Conservation (phyloP, 257 asterid species). For the Ballota nigra region DNA sequence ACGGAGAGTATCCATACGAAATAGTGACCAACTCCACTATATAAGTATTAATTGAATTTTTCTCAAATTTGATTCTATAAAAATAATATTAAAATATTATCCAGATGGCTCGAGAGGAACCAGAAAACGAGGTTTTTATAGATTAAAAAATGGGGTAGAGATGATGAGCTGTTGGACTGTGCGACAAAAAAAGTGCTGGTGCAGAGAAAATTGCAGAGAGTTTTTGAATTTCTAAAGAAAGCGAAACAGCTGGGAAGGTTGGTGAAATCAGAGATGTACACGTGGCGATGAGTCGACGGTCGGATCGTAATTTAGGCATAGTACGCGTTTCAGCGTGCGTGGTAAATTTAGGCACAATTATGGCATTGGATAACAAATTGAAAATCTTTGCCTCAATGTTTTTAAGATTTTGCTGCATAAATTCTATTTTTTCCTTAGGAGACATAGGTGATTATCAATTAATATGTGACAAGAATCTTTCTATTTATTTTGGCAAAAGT, state of each 20-base stretch:
- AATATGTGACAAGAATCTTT: no score
- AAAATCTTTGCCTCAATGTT: no score
- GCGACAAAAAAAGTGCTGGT: constrained; percentile 8
- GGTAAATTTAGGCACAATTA: neutral
- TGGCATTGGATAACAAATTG: neutral
- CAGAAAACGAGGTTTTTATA: neutral
- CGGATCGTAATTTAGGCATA: neutral
- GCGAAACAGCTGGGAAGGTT: neutral
- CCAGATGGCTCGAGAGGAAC: constrained; percentile 9
- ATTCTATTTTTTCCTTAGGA: no score
- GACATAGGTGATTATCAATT: no score
- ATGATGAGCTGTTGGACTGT: constrained; percentile 25
- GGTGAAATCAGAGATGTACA: constrained; percentile 11
- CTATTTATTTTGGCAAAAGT: no score
- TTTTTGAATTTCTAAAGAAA: neutral
- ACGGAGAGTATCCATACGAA: constrained; percentile 31
- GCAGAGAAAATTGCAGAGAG: neutral
- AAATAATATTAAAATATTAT: neutral
- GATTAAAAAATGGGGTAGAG: constrained; percentile 14
- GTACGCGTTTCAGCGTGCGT: neutral
- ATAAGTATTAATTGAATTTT: neutral
- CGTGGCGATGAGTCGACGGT: constrained; percentile 9
- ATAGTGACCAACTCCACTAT: neutral
- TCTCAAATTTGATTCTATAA: neutral
- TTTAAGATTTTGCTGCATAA: no score